A percentile compares a stretch with the other conserved stretches of the same genome.
Evolutionary conservation across 441 rosid genomes (phyloP).

Genomic region (Melastoma candidum): DNA sequence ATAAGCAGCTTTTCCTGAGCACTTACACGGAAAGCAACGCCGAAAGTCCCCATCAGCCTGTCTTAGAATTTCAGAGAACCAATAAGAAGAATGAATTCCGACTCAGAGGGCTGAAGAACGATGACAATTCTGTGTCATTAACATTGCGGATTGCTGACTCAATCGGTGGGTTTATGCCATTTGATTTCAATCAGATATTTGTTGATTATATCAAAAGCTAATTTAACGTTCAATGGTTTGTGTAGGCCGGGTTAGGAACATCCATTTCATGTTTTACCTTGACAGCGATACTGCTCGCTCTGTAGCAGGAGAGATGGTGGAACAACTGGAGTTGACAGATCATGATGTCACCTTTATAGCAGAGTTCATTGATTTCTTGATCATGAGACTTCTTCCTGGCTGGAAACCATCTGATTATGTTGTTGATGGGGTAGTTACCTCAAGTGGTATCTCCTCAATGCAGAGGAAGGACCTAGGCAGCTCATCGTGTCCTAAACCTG

Average conservation of each 20-base stretch:
- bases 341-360: slow-evolving; percentile 58
- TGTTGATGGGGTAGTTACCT: slow-evolving; percentile 12
- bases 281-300: slow-evolving; percentile 53
- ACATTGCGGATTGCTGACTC: slow-evolving; percentile 47
- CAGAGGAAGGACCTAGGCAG: slow-evolving; percentile 21
- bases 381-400: slow-evolving; percentile 38
- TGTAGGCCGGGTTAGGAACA: slow-evolving; percentile 43
- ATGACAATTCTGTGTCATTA: slow-evolving; percentile 41
- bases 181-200: slow-evolving; percentile 2
- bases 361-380: slow-evolving; percentile 46
- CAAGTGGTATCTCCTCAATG: slow-evolving; percentile 10
- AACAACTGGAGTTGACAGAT: slow-evolving; percentile 42
- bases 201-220: background rate
- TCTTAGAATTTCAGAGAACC: slow-evolving; percentile 29
- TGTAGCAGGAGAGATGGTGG: slow-evolving; percentile 60
- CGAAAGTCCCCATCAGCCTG: slow-evolving; percentile 17
- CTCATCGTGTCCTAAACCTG: slow-evolving; percentile 30
- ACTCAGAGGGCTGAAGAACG: slow-evolving; percentile 46
- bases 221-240: slow-evolving; percentile 1
- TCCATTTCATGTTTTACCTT: slow-evolving; percentile 53
- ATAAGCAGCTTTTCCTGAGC: slow-evolving; percentile 28
- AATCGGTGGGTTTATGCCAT: slow-evolving; percentile 21
- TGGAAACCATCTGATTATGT: slow-evolving; percentile 26
- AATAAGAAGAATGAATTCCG: slow-evolving; percentile 40
- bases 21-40: slow-evolving; percentile 23